Evolutionary conservation across 768 basidiomycete species (phyloP), one percentile per base, ranked within the genome.

Genomic region (Naganishia randhawae): DNA sequence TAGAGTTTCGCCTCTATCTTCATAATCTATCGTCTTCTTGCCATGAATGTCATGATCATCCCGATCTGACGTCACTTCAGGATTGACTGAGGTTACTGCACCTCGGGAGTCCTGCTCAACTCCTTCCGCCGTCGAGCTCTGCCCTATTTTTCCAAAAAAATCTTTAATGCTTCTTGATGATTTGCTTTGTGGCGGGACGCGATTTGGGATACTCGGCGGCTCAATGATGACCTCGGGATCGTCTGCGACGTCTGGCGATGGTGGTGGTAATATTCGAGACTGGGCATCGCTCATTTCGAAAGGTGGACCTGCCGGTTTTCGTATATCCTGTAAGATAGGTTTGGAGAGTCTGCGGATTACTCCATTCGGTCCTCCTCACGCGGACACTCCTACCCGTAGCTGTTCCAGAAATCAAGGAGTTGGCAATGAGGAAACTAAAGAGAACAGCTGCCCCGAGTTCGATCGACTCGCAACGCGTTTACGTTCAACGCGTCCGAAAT

Each of bases 11-110:
- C n/a, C 35, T n/a, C n/a, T n/a, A n/a, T 61, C 57, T 32, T 37
- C 54, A 22, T 22, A 17, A 8, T 55, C 33, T 11, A 33, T 22
- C 54, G 33, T 55, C 35, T 35, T 55, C 35, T 6, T 35, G 7
- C 17, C 31, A 19, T 11, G 2, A 2, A n/a, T 35, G 7, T 9
- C 31, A 19, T 11, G 2, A 2, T 37, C 33, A 22, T 35, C 54
- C n/a, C 31, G 32, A 55, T 55, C 54, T 35, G 54, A 55, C 33
- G 54, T 61, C 57, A 41, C 57, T 37, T 41, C 57, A 39, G 17
- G 57, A 9, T 13, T 13, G 14, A 25, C 6, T 41, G 32, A 29
- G n/a, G 22, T 31, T 27, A n/a, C 17, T 25, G 37, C 57, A 41
- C 6, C 29, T 25, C n/a, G 22, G 6, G 39, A 61, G 39, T 61